A percentile compares a stretch with the other conserved stretches of the same genome.
Conservation (phyloP, 225 moss, liverwort and hornwort species). For the Pleurozium schreberi region DNA sequence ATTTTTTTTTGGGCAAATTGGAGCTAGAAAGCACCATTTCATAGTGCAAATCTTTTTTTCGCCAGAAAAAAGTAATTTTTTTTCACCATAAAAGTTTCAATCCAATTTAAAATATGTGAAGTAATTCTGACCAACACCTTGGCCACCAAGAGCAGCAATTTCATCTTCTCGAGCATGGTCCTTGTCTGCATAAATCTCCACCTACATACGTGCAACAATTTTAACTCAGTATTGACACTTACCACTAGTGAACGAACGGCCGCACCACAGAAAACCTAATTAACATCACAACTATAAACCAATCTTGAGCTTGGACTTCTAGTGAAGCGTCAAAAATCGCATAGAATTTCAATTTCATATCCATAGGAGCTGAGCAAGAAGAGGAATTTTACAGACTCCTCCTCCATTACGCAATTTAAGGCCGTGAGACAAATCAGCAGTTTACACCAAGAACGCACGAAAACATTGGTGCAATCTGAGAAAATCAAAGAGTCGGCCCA, state of each 20-base stretch:
- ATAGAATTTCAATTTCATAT: not conserved
- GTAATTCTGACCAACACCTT: slow-evolving; percentile 63
- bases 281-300: not conserved
- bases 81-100: too few relatives aligned
- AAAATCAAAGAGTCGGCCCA: not conserved
- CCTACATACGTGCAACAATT: slow-evolving; percentile 9
- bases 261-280: not conserved
- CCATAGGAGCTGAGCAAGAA: not conserved
- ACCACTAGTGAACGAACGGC: not conserved
- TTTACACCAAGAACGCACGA: not conserved
- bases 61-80: too few relatives aligned
- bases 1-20: too few relatives aligned
- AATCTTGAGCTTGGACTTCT: not conserved
- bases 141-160: slow-evolving; percentile 65
- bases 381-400: not conserved
- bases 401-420: not conserved
- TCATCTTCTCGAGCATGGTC: slow-evolving; percentile 75
- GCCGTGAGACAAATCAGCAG: not conserved
- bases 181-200: slow-evolving; percentile 72
- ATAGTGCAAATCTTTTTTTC: too few relatives aligned
- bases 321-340: not conserved
- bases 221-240: not conserved
- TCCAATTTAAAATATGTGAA: too few relatives aligned
- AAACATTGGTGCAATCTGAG: not conserved
- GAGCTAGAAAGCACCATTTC: too few relatives aligned